A percentile compares a stretch with the other conserved stretches of the same genome.
Evolutionary conservation across 345 rosid species (phyloP).

Genomic region (Cardamine occulta): DNA sequence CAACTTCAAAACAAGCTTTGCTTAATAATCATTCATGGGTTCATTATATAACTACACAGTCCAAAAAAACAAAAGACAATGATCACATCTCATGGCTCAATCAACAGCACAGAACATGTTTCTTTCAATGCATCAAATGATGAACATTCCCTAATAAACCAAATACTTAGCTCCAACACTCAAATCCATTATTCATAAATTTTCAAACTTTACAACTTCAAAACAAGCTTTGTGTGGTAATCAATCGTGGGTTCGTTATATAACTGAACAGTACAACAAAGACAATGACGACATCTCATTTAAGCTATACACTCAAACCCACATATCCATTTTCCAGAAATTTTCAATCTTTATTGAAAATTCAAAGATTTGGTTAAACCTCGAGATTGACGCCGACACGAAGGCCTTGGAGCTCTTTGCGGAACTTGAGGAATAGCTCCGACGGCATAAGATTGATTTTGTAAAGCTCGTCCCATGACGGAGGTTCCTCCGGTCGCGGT

Average conservation of each 20-base stretch:
- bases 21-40: no score
- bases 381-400: constrained; percentile 90
- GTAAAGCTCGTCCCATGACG: constrained; percentile 87
- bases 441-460: constrained; percentile 75
- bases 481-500: constrained; percentile 51
- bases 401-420: constrained; percentile 82
- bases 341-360: background rate
- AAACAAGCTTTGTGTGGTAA: constrained; percentile 72
- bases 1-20: no score
- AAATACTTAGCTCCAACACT: background rate
- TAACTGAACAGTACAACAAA: constrained; percentile 48
- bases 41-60: no score
- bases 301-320: background rate
- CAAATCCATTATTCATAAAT: background rate
- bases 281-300: background rate
- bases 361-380: constrained; percentile 24
- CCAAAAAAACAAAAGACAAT: no score
- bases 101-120: no score
- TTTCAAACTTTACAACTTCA: constrained; percentile 46
- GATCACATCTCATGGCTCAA: no score
- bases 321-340: background rate
- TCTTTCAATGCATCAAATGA: no score
- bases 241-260: constrained; percentile 83
- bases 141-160: background rate
- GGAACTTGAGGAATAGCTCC: constrained; percentile 81